Conservation (phyloP, 345 rosid species). For the Excoecaria agallocha region DNA sequence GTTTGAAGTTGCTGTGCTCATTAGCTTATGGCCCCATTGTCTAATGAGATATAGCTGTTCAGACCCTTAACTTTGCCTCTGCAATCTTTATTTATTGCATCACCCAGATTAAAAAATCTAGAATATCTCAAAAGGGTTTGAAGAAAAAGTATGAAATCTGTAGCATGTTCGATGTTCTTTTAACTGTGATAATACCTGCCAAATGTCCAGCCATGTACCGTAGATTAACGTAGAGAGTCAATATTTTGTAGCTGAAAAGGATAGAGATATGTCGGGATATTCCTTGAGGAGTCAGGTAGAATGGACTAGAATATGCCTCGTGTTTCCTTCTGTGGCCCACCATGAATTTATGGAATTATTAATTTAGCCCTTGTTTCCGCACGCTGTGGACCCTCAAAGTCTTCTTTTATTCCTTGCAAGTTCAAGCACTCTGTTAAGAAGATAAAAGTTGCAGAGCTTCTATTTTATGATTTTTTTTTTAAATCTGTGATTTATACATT, state of each 20-base stretch:
- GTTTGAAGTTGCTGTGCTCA: neutral
- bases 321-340: too few relatives aligned
- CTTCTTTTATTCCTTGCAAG: neutral
- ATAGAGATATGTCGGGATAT: neutral
- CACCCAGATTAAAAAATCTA: neutral
- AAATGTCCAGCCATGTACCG: conserved; percentile 20
- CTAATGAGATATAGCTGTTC: neutral
- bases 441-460: neutral
- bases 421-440: neutral
- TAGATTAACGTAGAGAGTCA: conserved; percentile 13
- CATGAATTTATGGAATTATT: too few relatives aligned
- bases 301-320: conserved; percentile 11
- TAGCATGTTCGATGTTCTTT: conserved; percentile 17
- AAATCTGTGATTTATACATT: too few relatives aligned
- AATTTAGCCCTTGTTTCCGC: conserved; percentile 22
- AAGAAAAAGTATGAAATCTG: conserved; percentile 14
- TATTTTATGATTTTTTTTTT: neutral
- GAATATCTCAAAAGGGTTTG: too few relatives aligned
- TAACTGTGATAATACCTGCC: conserved; percentile 10
- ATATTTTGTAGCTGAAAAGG: neutral
- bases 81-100: neutral
- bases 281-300: conserved; percentile 8
- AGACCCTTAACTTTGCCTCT: neutral
- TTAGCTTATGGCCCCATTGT: neutral
- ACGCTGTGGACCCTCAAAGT: conserved; percentile 21